These are phyloP conservation scores for Colletotrichum sp. DNA, from an alignment of 2,329 filamentous ascomycete species.

Conservation along the genomic window DNA sequence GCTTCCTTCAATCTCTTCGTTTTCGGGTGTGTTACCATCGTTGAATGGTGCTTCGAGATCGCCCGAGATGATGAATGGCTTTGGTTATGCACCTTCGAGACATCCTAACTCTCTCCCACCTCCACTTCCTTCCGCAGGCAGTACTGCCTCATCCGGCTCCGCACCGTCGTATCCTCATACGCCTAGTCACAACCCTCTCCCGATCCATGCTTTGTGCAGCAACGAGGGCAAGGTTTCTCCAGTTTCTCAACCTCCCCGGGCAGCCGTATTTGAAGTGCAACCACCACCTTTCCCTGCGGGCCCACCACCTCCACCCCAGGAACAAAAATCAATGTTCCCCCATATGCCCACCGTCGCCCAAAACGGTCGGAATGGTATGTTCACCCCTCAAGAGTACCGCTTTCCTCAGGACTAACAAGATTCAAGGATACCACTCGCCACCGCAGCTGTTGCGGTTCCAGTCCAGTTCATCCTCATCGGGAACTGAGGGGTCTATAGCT, in stretches of 20 bases:
- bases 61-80: constrained; percentile 5
- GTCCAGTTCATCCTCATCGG: constrained; percentile 16
- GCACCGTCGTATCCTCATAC: constrained; percentile 39
- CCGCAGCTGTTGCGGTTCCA: constrained; percentile 12
- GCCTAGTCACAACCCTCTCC: constrained; percentile 54
- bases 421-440: constrained; percentile 15
- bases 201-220: constrained; percentile 57
- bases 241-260: neutral
- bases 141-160: constrained; percentile 44
- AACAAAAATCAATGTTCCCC: neutral
- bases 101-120: constrained; percentile 30
- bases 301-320: constrained; percentile 20
- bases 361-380: constrained; percentile 8
- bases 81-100: neutral
- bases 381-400: neutral
- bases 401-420: constrained; percentile 11
- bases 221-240: constrained; percentile 40
- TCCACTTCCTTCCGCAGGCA: constrained; percentile 48
- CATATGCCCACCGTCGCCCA: neutral
- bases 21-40: constrained; percentile 50
- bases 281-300: constrained; percentile 7
- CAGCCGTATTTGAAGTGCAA: constrained; percentile 5
- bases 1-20: constrained; percentile 32
- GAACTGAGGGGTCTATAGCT: constrained; percentile 17
- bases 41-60: constrained; percentile 22